phyloP scores from a whole-genome alignment of 1,284 basidiomycete species.

The Puccinia brachypodii region DNA sequence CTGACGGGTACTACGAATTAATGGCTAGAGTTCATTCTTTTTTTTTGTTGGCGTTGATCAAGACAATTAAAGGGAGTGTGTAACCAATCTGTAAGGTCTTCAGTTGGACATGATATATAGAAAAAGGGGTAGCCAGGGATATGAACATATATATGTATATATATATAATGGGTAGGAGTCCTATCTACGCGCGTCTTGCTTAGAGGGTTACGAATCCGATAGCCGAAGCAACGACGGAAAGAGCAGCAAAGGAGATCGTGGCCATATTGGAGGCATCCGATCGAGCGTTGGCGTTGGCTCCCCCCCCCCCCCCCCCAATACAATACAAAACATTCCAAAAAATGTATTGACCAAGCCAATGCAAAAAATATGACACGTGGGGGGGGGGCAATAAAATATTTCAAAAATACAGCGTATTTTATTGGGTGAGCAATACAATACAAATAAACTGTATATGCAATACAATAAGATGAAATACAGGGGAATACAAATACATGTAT shows the following conservation, averaged over 20 bases:
- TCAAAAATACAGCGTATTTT: too few species aligned
- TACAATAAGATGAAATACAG: too few species aligned
- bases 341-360: too few species aligned
- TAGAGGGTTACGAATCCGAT: slow-evolving; percentile 47
- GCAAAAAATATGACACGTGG: too few species aligned
- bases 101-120: neutral
- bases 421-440: too few species aligned
- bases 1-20: neutral
- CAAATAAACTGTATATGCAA: too few species aligned
- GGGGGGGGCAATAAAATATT: too few species aligned
- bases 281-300: slow-evolving; percentile 21
- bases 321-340: too few species aligned
- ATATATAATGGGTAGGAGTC: neutral
- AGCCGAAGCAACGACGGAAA: slow-evolving; percentile 51
- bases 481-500: too few species aligned
- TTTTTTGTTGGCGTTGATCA: neutral
- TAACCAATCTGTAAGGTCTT: neutral
- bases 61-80: neutral
- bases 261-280: neutral
- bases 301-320: too few species aligned
- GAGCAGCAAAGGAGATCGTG: slow-evolving; percentile 35
- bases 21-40: neutral
- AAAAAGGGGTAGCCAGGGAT: too few species aligned
- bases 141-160: slow-evolving; percentile 3
- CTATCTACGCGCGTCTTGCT: neutral